phyloP scores from a whole-genome alignment of 1,284 basidiomycete species.

The Trametes versicolor region DNA sequence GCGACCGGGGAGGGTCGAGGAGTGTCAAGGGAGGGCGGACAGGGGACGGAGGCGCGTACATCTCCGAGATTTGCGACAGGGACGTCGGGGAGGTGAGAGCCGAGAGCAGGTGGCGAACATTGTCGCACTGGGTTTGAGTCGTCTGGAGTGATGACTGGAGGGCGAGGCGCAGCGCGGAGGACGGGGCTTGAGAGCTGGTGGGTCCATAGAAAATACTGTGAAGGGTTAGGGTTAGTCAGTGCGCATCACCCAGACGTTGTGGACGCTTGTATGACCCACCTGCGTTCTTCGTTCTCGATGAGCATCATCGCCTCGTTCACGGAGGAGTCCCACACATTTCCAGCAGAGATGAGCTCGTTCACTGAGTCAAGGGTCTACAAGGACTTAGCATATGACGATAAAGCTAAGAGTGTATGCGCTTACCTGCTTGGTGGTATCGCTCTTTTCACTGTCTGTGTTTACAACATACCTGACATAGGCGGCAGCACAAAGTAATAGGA shows the following conservation, averaged over 20 bases:
- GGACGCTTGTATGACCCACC: constrained; percentile 48
- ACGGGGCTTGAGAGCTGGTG: constrained; percentile 57
- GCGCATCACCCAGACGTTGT: constrained; percentile 8
- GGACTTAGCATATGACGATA: constrained; percentile 11
- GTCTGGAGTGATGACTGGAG: constrained; percentile 77
- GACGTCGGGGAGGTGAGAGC: constrained; percentile 76
- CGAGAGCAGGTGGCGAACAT: constrained; percentile 77
- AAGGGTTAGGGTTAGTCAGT: constrained; percentile 11
- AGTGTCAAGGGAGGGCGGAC: constrained; percentile 51
- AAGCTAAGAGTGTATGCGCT: constrained; percentile 39
- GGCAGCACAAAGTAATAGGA: constrained; percentile 51
- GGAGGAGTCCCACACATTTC: constrained; percentile 74
- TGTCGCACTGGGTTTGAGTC: constrained; percentile 81
- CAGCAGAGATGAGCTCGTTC: constrained; percentile 70
- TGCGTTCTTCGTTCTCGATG: constrained; percentile 75
- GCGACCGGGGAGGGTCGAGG: constrained; percentile 48
- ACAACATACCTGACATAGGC: constrained; percentile 53
- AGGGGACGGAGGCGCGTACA: constrained; percentile 84
- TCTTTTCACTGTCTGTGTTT: constrained; percentile 50
- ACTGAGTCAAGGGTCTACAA: constrained; percentile 64
- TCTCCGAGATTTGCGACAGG: constrained; percentile 78
- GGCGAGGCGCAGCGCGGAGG: constrained; percentile 70
- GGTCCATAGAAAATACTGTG: constrained; percentile 49
- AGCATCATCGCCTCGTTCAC: constrained; percentile 71
- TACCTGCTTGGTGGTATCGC: constrained; percentile 63